phyloP scores from a whole-genome alignment of 1,139 yeast genomes.

The Candida labiduridarum region DNA sequence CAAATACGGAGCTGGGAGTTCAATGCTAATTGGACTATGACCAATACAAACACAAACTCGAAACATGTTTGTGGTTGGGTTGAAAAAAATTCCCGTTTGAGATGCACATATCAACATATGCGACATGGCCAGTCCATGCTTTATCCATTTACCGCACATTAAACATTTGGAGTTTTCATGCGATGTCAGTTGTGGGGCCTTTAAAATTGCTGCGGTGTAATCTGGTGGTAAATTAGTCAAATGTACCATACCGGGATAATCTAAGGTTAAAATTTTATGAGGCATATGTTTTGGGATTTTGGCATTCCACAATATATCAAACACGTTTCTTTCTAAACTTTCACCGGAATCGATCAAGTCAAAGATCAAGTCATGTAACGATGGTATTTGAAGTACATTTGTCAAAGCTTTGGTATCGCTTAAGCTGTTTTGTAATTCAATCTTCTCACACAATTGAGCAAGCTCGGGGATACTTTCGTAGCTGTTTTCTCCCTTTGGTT shows the following conservation, averaged over 20 bases:
- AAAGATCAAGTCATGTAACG: conserved; percentile 21
- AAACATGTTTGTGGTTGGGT: conserved; percentile 41
- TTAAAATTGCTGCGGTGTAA: conserved; percentile 23
- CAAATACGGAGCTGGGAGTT: conserved; percentile 65
- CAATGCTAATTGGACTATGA: conserved; percentile 28
- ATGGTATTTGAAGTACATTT: conserved; percentile 23
- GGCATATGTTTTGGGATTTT: conserved; percentile 28
- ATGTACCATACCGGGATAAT: conserved; percentile 42
- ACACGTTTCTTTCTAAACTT: conserved; percentile 28
- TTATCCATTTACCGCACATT: conserved; percentile 30
- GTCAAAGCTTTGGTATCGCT: conserved; percentile 21
- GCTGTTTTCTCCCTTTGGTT: conserved; percentile 26
- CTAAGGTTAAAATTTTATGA: conserved; percentile 30
- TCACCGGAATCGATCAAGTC: conserved; percentile 13
- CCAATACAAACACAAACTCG: conserved; percentile 39
- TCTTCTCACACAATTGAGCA: conserved; percentile 16
- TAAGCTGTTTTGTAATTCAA: conserved; percentile 4
- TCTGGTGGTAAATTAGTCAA: conserved; percentile 43
- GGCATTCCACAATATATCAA: conserved; percentile 28
- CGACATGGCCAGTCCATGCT: conserved; percentile 16
- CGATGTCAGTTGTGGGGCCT: conserved; percentile 28
- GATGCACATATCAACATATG: conserved; percentile 31
- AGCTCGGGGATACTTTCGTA: conserved; percentile 22
- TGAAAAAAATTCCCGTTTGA: conserved; percentile 44
- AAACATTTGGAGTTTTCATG: conserved; percentile 37